phyloP scores from a whole-genome alignment of 129 eudicot genomes.

The Centaurea solstitialis region DNA sequence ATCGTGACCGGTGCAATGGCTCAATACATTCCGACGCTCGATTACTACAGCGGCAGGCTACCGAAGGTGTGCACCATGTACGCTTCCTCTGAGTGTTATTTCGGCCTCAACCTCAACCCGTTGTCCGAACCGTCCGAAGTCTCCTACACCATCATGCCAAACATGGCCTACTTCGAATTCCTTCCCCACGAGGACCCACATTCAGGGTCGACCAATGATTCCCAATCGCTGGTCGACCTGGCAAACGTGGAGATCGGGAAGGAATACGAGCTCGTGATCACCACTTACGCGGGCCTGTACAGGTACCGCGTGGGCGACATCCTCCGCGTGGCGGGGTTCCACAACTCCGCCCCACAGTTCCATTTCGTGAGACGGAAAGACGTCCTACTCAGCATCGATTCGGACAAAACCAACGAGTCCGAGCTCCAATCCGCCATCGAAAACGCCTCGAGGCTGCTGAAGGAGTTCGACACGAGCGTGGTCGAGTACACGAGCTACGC shows the following conservation, averaged over 20 bases:
- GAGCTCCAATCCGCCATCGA: conserved; percentile 50
- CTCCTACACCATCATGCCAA: conserved; percentile 53
- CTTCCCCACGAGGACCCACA: conserved; percentile 32
- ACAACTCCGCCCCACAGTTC: conserved; percentile 56
- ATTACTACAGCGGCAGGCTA: conserved; percentile 47
- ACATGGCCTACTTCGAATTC: conserved; percentile 67
- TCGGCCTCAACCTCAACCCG: conserved; percentile 55
- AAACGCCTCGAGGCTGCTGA: conserved; percentile 31
- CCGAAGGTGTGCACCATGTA: conserved; percentile 56
- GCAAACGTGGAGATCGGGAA: conserved; percentile 46
- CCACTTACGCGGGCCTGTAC: conserved; percentile 55
- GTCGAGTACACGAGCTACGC: conserved; percentile 55
- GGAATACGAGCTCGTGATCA: conserved; percentile 51
- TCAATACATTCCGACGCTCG: conserved; percentile 51
- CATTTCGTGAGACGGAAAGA: conserved; percentile 47
- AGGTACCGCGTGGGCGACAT: conserved; percentile 58
- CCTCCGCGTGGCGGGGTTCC: conserved; percentile 52
- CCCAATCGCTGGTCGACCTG: conserved; percentile 46
- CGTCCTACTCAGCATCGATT: conserved; percentile 45
- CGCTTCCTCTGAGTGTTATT: conserved; percentile 49
- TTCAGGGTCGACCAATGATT: background rate
- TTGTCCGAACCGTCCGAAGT: conserved; percentile 45
- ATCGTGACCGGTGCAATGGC: conserved; percentile 58
- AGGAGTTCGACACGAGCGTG: conserved; percentile 24
- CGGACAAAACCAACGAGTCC: conserved; percentile 48